phyloP scores from a whole-genome alignment of 1,139 yeast genomes.

The Candida sp. region DNA sequence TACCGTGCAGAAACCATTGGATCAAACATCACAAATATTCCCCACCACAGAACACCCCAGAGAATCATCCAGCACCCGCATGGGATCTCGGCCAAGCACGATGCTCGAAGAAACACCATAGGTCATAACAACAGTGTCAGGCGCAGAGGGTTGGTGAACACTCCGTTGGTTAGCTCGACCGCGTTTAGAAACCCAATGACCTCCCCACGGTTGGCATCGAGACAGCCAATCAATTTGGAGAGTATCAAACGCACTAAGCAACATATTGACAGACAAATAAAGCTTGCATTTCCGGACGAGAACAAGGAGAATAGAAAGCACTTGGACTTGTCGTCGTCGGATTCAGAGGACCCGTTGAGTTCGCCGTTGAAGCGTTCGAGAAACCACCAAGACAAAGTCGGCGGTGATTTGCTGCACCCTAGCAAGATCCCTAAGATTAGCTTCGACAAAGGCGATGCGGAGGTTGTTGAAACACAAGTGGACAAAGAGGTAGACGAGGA shows the following conservation, averaged over 20 bases:
- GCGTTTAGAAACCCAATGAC: slow-evolving; percentile 35
- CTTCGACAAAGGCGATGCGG: not conserved
- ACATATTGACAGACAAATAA: slow-evolving; percentile 19
- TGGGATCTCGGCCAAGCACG: slow-evolving; percentile 46
- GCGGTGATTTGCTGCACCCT: slow-evolving; percentile 16
- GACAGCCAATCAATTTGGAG: slow-evolving; percentile 17
- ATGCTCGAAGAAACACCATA: slow-evolving; percentile 31
- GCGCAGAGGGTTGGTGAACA: slow-evolving; percentile 15
- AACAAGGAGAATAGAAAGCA: slow-evolving; percentile 21
- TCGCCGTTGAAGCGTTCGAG: slow-evolving; percentile 18
- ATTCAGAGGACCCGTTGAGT: slow-evolving; percentile 9
- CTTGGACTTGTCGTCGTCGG: slow-evolving; percentile 7
- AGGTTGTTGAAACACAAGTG: not conserved
- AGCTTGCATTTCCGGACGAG: slow-evolving; percentile 17
- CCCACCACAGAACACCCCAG: slow-evolving; percentile 13
- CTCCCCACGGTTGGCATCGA: slow-evolving; percentile 33
- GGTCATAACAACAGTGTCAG: slow-evolving; percentile 17
- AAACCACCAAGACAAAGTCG: slow-evolving; percentile 12
- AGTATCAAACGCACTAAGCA: slow-evolving; percentile 20
- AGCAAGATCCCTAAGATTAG: slow-evolving; percentile 15
- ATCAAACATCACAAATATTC: slow-evolving; percentile 2
- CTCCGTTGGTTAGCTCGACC: slow-evolving; percentile 17
- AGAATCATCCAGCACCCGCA: slow-evolving; percentile 45
- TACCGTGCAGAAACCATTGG: slow-evolving; percentile 1
- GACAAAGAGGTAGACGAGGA: not conserved